A percentile compares a stretch with the other conserved stretches of the same genome.
phyloP scores from a whole-genome alignment of 352 stramenopile species.

The Globisporangium paroecandrum region DNA sequence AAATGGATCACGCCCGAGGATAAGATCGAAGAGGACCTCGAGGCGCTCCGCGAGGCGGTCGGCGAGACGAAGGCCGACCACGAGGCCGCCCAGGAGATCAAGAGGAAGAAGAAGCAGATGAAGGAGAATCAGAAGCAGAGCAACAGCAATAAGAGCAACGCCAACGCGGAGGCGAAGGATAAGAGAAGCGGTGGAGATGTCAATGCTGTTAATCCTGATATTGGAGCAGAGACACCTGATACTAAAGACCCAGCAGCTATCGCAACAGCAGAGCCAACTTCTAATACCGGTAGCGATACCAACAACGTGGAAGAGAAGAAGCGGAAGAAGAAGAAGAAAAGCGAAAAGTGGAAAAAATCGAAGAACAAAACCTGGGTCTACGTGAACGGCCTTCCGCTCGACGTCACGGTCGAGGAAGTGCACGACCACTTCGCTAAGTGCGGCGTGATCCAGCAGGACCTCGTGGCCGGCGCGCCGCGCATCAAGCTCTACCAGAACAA shows the following conservation, averaged over 20 bases:
- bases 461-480: constrained; percentile 89
- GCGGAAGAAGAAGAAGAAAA: constrained; percentile 79
- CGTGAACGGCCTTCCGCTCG: constrained; percentile 91
- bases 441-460: constrained; percentile 93
- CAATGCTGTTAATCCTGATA: background rate
- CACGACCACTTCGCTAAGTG: constrained; percentile 92
- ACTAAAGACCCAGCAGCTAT: constrained; percentile 8
- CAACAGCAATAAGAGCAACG: constrained; percentile 19
- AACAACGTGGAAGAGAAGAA: constrained; percentile 31
- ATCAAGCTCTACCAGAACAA: constrained; percentile 96
- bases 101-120: constrained; percentile 39
- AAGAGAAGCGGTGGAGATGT: background rate
- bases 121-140: constrained; percentile 20
- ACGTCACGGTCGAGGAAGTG: constrained; percentile 91
- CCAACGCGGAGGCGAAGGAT: constrained; percentile 21
- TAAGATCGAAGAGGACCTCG: constrained; percentile 71
- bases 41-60: constrained; percentile 47
- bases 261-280: background rate
- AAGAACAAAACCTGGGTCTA: constrained; percentile 95
- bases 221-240: background rate
- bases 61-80: constrained; percentile 21
- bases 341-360: constrained; percentile 73
- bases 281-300: background rate
- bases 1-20: constrained; percentile 69
- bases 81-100: constrained; percentile 12